A percentile compares a stretch with the other conserved stretches of the same genome.
Conservation (phyloP, 2,329 filamentous ascomycete genomes). For the Cylindrodendrum hubeiense region DNA sequence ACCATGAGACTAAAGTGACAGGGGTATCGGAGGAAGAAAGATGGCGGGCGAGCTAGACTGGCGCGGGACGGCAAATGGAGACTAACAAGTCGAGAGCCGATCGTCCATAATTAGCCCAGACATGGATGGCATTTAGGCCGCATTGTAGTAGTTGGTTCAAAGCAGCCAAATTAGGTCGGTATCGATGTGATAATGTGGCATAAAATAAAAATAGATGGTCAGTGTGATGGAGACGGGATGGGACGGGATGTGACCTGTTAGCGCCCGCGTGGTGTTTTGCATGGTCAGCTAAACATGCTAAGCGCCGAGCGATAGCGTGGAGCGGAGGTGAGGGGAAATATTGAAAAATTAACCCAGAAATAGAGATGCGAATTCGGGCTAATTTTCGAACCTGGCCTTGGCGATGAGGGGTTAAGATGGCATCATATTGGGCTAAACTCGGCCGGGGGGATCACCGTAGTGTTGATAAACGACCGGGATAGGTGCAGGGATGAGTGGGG, state of each 20-base stretch:
- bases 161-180: slow-evolving; percentile 35
- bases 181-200: slow-evolving; percentile 37
- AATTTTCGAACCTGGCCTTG: slow-evolving; percentile 6
- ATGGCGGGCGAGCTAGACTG: slow-evolving; percentile 22
- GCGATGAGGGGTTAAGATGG: slow-evolving; percentile 13
- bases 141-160: slow-evolving; percentile 4
- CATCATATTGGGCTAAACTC: slow-evolving; percentile 17
- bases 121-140: slow-evolving; percentile 28
- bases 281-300: slow-evolving; percentile 37
- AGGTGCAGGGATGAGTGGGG: slow-evolving; percentile 13
- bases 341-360: slow-evolving; percentile 45
- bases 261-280: slow-evolving; percentile 38
- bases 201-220: slow-evolving; percentile 54
- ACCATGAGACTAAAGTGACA: slow-evolving; percentile 26
- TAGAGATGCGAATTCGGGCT: slow-evolving; percentile 32
- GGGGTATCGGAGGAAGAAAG: slow-evolving; percentile 28
- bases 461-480: slow-evolving; percentile 8
- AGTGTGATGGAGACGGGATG: slow-evolving; percentile 7
- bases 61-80: slow-evolving; percentile 16
- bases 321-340: slow-evolving; percentile 12
- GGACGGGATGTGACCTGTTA: slow-evolving; percentile 41
- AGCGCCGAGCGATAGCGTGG: slow-evolving; percentile 33
- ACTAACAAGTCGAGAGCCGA: slow-evolving; percentile 6
- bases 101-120: slow-evolving; percentile 44
- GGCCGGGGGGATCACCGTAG: background rate